Conservation (phyloP, 805 yeast genomes). For the Ascoidea asiatica region DNA sequence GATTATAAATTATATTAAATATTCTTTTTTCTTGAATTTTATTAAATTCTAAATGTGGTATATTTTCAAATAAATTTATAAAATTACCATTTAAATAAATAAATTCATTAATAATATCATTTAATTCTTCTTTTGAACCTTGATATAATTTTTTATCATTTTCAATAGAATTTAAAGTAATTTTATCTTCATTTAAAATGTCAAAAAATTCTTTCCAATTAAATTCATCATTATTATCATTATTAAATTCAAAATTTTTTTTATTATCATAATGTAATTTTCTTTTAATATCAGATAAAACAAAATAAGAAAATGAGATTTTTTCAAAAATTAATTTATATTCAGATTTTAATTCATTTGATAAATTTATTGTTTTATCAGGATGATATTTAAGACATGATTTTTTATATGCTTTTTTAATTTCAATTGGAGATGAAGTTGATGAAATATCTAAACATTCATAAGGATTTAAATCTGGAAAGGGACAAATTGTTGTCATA, state of each 20-base stretch:
- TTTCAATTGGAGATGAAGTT: conserved; percentile 32
- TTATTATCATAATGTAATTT: conserved; percentile 54
- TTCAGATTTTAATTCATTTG: conserved; percentile 19
- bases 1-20: conserved; percentile 32
- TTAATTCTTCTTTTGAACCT: conserved; percentile 40
- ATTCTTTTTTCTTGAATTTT: conserved; percentile 51
- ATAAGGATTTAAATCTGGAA: conserved; percentile 52
- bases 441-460: conserved; percentile 29
- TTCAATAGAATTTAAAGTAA: conserved; percentile 52
- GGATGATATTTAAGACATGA: conserved; percentile 57
- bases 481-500: too few relatives aligned
- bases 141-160: conserved; percentile 57
- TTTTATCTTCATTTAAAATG: conserved; percentile 28
- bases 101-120: conserved; percentile 52
- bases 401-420: conserved; percentile 57
- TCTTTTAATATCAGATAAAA: conserved; percentile 44
- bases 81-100: conserved; percentile 54
- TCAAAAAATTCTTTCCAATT: conserved; percentile 49
- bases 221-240: conserved; percentile 20
- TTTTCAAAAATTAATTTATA: conserved; percentile 39
- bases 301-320: conserved; percentile 62
- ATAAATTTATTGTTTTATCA: conserved; percentile 38
- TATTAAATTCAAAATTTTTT: conserved; percentile 21
- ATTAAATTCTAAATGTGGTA: conserved; percentile 61
- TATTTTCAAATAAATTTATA: conserved; percentile 52